Base-by-base conservation (phyloP, 129 eudicot species). In the Artemisia argyi region DNA sequence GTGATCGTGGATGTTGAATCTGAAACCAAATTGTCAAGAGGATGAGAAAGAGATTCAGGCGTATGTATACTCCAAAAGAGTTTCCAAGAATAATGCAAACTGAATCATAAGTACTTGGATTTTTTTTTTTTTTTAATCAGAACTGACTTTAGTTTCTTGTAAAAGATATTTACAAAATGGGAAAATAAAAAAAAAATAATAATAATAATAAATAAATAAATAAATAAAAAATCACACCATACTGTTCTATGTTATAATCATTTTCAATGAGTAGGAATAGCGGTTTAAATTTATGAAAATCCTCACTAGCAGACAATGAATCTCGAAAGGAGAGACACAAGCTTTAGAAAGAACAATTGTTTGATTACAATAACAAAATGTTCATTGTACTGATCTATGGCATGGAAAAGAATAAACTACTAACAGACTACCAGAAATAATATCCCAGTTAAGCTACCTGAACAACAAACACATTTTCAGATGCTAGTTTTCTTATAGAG, bases 1-100 rank as follows among this genome's bases (percentile, higher is more conserved):
- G 93, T 55, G 87, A 83, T 73, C 98, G 83, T 55, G 98, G 98
- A 84, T 93, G 97, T 80, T 93, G 97, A 81, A 93, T 85, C 98
- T 93, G 91, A 66, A 84, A 79, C 64, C 58, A 64, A 61, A 58
- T 65, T 46, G 32, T 30, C 71, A 74, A 20, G 44, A 12, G 55
- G 44, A 56, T 28, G 53, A 57, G 14, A 26, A 66, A 8, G 42
- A 9, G 14, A 8, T 30, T 71, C 64, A 56, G 44, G 54, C 16
- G 44, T 26, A 8, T 52, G 52, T 52, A 47, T 28, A 53, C 19
- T 39, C 14, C 65, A 53, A 71, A 65, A 65, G 13, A 4, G 39
- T 39, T 42, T 51, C 22, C 65, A 76, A 50, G 28, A 77, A 39
- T 18, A 70, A 71, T 13, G 44, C 11, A 62, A 52, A 19, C 53